Conservation (phyloP, 768 basidiomycete genomes). For the Mycena olivaceomarginata region DNA sequence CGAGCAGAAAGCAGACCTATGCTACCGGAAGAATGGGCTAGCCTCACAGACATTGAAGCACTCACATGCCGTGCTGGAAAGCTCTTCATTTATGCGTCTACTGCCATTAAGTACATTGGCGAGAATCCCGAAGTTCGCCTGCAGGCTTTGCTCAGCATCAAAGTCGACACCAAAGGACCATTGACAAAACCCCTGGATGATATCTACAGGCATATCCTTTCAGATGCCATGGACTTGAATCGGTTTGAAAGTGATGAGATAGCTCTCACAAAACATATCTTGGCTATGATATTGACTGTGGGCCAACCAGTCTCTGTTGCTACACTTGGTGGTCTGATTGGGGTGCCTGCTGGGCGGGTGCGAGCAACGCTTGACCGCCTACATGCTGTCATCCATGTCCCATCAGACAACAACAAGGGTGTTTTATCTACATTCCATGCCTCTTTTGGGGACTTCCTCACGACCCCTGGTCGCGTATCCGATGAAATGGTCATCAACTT, state of each 20-base stretch:
- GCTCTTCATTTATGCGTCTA: conserved; percentile 5
- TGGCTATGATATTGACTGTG: neutral
- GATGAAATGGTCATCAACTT: conserved; percentile 11
- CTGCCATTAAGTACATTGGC: neutral
- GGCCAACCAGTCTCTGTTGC: neutral
- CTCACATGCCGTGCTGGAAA: neutral
- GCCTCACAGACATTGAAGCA: neutral
- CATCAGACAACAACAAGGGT: conserved; percentile 6
- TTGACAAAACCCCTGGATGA: neutral
- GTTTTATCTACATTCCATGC: conserved; percentile 22
- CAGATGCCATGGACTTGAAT: neutral
- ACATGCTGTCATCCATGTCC: conserved; percentile 22
- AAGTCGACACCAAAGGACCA: conserved; percentile 10
- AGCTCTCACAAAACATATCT: neutral
- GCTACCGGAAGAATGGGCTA: neutral
- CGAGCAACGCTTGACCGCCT: conserved; percentile 18
- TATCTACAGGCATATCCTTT: neutral
- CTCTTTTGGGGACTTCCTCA: conserved; percentile 21
- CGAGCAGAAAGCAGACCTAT: neutral
- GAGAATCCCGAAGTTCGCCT: neutral
- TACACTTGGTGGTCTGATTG: conserved; percentile 8
- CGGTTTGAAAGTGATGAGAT: neutral
- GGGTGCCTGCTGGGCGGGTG: conserved; percentile 15
- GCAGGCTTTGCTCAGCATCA: neutral
- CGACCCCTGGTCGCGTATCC: neutral